Base-by-base conservation (phyloP, 805 yeast species). In the Hanseniaspora osmophila region DNA sequence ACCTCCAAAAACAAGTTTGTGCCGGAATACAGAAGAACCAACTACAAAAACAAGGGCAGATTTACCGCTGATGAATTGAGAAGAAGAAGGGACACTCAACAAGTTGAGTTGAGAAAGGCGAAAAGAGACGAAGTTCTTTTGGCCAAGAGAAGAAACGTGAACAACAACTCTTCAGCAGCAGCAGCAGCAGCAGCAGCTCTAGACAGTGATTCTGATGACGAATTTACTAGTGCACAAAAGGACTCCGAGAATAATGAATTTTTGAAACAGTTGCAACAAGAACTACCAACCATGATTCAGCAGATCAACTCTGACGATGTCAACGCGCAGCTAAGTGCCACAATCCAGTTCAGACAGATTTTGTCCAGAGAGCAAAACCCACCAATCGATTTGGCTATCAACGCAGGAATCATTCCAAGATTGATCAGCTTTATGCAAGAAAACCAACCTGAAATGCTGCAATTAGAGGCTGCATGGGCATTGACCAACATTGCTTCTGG, bases 381-480 rank as follows among this genome's bases (percentile, higher is more conserved):
- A 7, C 98, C 98, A 44, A 90, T 92, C 56, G 94, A 87, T 64
- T 68, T 83, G 49, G 97, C 92, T 33, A 88, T 92, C 52, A 83
- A 84, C 61, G 74, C 88, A 45, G 97, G 97, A 41, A 96, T 90
- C 32, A 92, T 92, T 45, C 94, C 96, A 48, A 79, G 80, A 45
- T 75, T 92, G 62, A 96, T 92, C 46, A 79, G 75, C 55, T 86
- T 88, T 56, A 82, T 92, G 87, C 68, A 70, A 48, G 71, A 74
- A 48, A 70, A 75, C 45, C 87, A 84, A 53, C 84, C 88, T 3
- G 87, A 84, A 57, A 77, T 84, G 72, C 73, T 92, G 56, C 97
- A 90, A 67, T 76, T 92, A 56, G 98, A 92, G 69, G 95, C 97
- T 11, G 96, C 98, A 9, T 92, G 98, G 98, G 97, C 97, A n/a